These are phyloP conservation scores for Amaranthus tricolor DNA, from an alignment of 179 eudicot genomes.

Conservation along the genomic window DNA sequence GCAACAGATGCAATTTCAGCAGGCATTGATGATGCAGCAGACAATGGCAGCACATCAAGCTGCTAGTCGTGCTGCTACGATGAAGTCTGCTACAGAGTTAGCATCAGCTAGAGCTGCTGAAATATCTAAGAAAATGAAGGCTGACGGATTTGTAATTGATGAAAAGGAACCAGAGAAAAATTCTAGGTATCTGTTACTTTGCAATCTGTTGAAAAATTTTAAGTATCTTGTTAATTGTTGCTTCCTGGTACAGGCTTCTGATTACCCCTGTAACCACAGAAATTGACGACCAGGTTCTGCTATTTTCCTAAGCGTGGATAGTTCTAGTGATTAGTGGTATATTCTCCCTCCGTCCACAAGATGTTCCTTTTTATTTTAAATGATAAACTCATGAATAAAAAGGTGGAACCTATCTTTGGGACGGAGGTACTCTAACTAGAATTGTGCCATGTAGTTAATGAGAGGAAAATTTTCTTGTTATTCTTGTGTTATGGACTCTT, in stretches of 20 bases:
- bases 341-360: too few relatives aligned
- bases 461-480: background rate
- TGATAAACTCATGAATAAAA: too few relatives aligned
- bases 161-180: slow-evolving; percentile 53
- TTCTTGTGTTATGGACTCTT: background rate
- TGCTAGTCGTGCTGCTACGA: slow-evolving; percentile 87
- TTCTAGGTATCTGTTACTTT: slow-evolving; percentile 52
- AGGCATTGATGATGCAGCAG: slow-evolving; percentile 91
- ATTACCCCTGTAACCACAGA: background rate
- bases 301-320: background rate
- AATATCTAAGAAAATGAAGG: slow-evolving; percentile 78
- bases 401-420: too few relatives aligned
- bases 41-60: slow-evolving; percentile 91
- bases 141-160: slow-evolving; percentile 56
- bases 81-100: slow-evolving; percentile 91
- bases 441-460: background rate
- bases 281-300: too few relatives aligned
- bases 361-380: too few relatives aligned
- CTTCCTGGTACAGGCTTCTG: background rate
- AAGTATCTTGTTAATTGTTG: background rate
- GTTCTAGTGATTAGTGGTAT: background rate
- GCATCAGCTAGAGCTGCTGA: slow-evolving; percentile 99
- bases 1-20: slow-evolving; percentile 99
- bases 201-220: background rate
- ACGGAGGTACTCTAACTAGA: background rate